These are phyloP conservation scores for Asterophora parasitica DNA, from an alignment of 768 basidiomycete genomes.

Conservation along the genomic window DNA sequence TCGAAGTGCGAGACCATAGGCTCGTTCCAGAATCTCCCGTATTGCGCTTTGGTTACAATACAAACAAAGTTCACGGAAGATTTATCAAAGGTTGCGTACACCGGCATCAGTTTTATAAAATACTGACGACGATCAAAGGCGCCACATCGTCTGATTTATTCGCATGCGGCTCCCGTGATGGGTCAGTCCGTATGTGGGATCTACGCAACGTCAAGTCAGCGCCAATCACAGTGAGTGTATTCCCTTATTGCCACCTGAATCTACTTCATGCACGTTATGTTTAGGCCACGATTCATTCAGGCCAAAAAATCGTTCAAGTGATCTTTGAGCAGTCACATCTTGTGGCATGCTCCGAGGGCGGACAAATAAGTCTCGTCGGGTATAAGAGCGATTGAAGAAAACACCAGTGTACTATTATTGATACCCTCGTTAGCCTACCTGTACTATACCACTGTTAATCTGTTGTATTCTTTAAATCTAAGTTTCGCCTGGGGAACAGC, in stretches of 20 bases:
- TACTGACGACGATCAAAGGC: slow-evolving; percentile 4
- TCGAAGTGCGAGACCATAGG: slow-evolving; percentile 47
- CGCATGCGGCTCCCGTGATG: slow-evolving; percentile 39
- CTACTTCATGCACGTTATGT: neutral
- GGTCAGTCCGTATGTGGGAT: slow-evolving; percentile 44
- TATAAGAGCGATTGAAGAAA: slow-evolving; percentile 2
- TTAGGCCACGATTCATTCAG: slow-evolving; percentile 30
- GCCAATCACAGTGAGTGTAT: slow-evolving; percentile 19
- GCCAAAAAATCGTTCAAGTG: slow-evolving; percentile 36
- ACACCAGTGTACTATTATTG: neutral
- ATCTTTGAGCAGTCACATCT: slow-evolving; percentile 27
- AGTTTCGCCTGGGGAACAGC: too few relatives aligned
- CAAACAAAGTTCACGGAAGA: slow-evolving; percentile 34
- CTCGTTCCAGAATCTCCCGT: slow-evolving; percentile 29
- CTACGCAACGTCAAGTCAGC: slow-evolving; percentile 31
- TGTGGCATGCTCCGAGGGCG: slow-evolving; percentile 35
- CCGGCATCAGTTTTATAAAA: neutral
- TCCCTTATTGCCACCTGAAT: neutral
- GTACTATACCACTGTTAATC: neutral
- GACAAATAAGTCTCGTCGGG: slow-evolving; percentile 27
- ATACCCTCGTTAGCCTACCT: neutral
- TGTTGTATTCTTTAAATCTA: too few relatives aligned
- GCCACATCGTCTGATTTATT: slow-evolving; percentile 27
- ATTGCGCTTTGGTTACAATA: slow-evolving; percentile 40
- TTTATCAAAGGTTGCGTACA: slow-evolving; percentile 38